phyloP scores from a whole-genome alignment of 768 basidiomycete genomes.

The Boletus subparvulus region DNA sequence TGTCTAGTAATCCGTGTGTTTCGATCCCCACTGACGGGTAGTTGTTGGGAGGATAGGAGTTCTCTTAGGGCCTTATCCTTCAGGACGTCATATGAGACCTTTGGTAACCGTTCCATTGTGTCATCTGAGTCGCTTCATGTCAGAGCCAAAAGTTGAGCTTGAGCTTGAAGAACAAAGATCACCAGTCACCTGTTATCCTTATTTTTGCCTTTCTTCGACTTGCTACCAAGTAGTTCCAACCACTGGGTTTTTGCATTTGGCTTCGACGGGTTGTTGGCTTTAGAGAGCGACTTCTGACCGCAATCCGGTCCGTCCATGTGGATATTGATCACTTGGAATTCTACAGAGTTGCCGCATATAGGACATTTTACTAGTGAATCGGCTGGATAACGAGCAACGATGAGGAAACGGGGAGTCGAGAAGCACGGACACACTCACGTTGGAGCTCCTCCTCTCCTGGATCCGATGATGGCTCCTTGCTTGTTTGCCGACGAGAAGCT shows the following conservation, averaged over 20 bases:
- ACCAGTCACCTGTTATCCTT: slow-evolving; percentile 33
- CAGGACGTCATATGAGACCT: slow-evolving; percentile 61
- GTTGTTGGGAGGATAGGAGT: slow-evolving; percentile 48
- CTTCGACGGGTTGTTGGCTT: slow-evolving; percentile 23
- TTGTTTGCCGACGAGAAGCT: slow-evolving; percentile 7
- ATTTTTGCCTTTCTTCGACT: slow-evolving; percentile 41
- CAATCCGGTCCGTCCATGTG: slow-evolving; percentile 66
- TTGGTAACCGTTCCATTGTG: slow-evolving; percentile 51
- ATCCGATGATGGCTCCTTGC: slow-evolving; percentile 32
- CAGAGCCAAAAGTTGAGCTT: slow-evolving; percentile 18
- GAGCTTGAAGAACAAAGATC: not conserved
- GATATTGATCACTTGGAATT: slow-evolving; percentile 49
- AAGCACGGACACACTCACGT: slow-evolving; percentile 15
- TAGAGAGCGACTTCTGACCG: slow-evolving; percentile 23
- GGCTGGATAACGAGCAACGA: slow-evolving; percentile 26
- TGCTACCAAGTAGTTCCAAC: slow-evolving; percentile 40
- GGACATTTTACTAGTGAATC: slow-evolving; percentile 54
- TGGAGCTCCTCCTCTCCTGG: slow-evolving; percentile 30
- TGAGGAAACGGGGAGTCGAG: not conserved
- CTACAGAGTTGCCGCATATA: slow-evolving; percentile 51
- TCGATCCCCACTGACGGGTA: slow-evolving; percentile 55
- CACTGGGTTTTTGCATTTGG: slow-evolving; percentile 37
- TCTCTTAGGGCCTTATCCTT: slow-evolving; percentile 62
- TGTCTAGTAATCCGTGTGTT: slow-evolving; percentile 54
- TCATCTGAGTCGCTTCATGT: slow-evolving; percentile 32